Percentiles rank a stretch among this genome's conserved stretches.
Conservation (phyloP, 768 basidiomycete species). For the Agaricus subrufescens region DNA sequence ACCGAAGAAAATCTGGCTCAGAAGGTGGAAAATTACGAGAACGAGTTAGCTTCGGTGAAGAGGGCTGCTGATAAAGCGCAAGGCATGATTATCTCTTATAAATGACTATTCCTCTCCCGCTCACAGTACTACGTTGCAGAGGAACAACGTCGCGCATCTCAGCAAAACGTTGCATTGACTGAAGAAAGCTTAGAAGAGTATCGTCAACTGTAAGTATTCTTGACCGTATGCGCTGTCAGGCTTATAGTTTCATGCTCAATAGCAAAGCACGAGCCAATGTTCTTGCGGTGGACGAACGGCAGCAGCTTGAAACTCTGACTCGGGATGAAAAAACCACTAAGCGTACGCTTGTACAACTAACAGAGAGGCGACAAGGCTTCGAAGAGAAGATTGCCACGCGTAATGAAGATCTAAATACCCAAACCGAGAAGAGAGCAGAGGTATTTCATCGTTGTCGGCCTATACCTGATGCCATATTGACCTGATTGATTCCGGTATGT, state of each 20-base stretch:
- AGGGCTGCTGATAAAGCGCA: conserved; percentile 73
- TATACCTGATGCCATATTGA: not conserved
- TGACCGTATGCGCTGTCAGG: not conserved
- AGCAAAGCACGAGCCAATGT: conserved; percentile 81
- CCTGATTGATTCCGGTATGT: not conserved
- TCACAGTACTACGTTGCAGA: conserved; percentile 35
- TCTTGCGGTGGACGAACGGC: conserved; percentile 83
- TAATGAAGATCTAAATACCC: conserved; percentile 43
- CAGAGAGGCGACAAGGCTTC: conserved; percentile 65
- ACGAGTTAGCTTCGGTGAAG: conserved; percentile 64
- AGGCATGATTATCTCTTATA: conserved; percentile 39
- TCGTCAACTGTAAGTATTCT: conserved; percentile 57
- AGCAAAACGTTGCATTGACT: conserved; percentile 72
- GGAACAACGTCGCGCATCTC: conserved; percentile 66
- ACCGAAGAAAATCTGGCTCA: conserved; percentile 40
- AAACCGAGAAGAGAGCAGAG: conserved; percentile 52
- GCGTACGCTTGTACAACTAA: conserved; percentile 59
- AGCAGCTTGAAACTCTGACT: conserved; percentile 71
- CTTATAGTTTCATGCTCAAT: not conserved
- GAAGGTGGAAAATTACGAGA: conserved; percentile 51
- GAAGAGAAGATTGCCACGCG: conserved; percentile 54
- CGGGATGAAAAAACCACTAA: conserved; percentile 77
- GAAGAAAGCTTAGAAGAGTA: conserved; percentile 89
- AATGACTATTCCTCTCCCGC: not conserved
- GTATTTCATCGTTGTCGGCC: conserved; percentile 27